These are phyloP conservation scores for Colletotrichum shisoi DNA, from an alignment of 2,329 filamentous ascomycete species.

Conservation along the genomic window DNA sequence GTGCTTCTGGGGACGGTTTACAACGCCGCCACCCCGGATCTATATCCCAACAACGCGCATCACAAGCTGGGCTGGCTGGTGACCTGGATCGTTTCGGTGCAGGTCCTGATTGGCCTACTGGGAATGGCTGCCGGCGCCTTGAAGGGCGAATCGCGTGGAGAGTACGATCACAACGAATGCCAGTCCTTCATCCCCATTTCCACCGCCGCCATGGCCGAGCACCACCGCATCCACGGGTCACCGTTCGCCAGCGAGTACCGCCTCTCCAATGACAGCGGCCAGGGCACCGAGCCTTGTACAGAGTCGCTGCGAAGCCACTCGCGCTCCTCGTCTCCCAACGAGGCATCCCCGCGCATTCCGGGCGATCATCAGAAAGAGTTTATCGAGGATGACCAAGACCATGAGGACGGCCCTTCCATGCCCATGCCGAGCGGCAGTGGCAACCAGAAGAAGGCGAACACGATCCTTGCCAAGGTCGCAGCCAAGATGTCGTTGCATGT, in stretches of 20 bases:
- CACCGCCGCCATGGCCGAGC: slow-evolving; percentile 61
- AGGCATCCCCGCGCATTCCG: slow-evolving; percentile 45
- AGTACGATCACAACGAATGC: slow-evolving; percentile 53
- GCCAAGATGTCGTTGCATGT: slow-evolving; percentile 63
- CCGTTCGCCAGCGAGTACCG: slow-evolving; percentile 53
- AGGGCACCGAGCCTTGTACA: slow-evolving; percentile 75
- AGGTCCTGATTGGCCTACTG: slow-evolving; percentile 73
- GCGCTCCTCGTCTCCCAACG: slow-evolving; percentile 65
- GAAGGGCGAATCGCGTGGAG: slow-evolving; percentile 9
- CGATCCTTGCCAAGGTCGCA: slow-evolving; percentile 62
- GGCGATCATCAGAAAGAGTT: slow-evolving; percentile 53
- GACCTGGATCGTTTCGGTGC: slow-evolving; percentile 74
- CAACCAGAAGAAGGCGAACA: slow-evolving; percentile 52
- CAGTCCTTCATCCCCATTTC: slow-evolving; percentile 70
- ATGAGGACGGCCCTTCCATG: slow-evolving; percentile 49
- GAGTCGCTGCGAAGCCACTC: slow-evolving; percentile 72
- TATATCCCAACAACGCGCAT: slow-evolving; percentile 89
- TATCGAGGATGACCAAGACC: slow-evolving; percentile 58
- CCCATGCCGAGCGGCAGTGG: slow-evolving; percentile 51
- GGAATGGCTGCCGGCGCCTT: slow-evolving; percentile 62
- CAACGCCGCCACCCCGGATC: slow-evolving; percentile 80
- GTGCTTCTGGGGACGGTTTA: slow-evolving; percentile 74
- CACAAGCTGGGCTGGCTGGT: slow-evolving; percentile 87
- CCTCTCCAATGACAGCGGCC: slow-evolving; percentile 74
- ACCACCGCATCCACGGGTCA: slow-evolving; percentile 51